Percentiles rank a stretch among this genome's conserved stretches.
Evolutionary conservation across 805 yeast species (phyloP).

Genomic region (Yamadazyma philogaea): DNA sequence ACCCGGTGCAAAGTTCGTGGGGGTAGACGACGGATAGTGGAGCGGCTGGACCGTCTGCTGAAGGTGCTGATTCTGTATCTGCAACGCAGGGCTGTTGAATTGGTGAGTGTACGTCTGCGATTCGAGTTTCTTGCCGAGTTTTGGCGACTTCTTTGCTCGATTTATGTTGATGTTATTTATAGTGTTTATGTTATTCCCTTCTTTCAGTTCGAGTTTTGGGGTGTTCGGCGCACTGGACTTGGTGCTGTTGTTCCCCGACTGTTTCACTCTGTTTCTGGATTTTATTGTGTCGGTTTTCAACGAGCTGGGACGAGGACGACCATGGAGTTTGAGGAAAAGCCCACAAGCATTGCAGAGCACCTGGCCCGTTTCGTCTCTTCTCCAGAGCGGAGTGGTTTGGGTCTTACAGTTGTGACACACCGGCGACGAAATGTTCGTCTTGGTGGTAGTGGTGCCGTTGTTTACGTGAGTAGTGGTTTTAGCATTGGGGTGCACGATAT

Average conservation of each 20-base stretch:
- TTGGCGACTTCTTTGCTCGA: conserved; percentile 12
- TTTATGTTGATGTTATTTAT: not conserved
- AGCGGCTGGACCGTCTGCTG: conserved; percentile 47
- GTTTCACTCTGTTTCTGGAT: conserved; percentile 78
- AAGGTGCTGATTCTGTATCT: conserved; percentile 15
- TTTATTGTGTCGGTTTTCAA: conserved; percentile 90
- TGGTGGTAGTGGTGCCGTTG: conserved; percentile 64
- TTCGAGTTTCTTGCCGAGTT: conserved; percentile 11
- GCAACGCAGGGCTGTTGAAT: conserved; percentile 11
- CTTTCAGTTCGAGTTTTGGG: conserved; percentile 55
- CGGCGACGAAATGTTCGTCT: conserved; percentile 60
- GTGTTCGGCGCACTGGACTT: conserved; percentile 49
- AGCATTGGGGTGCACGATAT: conserved; percentile 57
- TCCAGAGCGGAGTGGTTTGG: conserved; percentile 91
- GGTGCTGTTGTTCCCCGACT: conserved; percentile 21
- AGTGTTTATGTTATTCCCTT: conserved; percentile 13
- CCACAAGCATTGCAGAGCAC: conserved; percentile 96
- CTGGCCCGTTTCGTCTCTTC: conserved; percentile 77
- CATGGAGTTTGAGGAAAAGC: conserved; percentile 81
- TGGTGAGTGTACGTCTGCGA: conserved; percentile 8
- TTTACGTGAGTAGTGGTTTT: conserved; percentile 56
- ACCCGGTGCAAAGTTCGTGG: conserved; percentile 68
- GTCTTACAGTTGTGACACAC: conserved; percentile 89
- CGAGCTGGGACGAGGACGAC: conserved; percentile 87
- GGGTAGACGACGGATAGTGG: conserved; percentile 66